Conservation (phyloP, 139 green algal genomes). For the Chlamydomonas eustigma region DNA sequence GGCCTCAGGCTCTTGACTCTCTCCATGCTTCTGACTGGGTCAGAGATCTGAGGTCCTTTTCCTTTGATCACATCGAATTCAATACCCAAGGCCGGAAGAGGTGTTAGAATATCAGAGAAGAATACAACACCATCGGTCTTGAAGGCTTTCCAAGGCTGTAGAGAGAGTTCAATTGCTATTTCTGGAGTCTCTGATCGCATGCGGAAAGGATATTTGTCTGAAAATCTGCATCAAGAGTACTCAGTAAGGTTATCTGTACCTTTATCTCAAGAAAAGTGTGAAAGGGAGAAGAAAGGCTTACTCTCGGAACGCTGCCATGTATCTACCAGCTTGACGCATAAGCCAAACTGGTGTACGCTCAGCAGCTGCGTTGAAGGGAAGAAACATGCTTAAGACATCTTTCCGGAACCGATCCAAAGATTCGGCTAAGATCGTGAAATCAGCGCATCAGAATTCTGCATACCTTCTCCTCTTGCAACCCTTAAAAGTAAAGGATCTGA, state of each 20-base stretch:
- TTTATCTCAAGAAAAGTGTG: background rate
- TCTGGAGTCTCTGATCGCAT: conserved; percentile 92
- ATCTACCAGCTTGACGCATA: conserved; percentile 97
- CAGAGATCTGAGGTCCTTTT: conserved; percentile 55
- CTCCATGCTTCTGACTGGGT: conserved; percentile 45
- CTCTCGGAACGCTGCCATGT: conserved; percentile 97
- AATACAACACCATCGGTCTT: conserved; percentile 96
- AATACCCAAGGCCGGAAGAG: conserved; percentile 91
- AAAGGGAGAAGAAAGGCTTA: conserved; percentile 12
- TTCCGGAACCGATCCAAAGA: background rate
- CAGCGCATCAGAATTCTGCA: background rate
- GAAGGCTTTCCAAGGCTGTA: conserved; percentile 93
- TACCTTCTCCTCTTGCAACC: conserved; percentile 10
- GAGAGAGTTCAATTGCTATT: conserved; percentile 77
- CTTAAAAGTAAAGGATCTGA: conserved; percentile 1
- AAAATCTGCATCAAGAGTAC: conserved; percentile 59
- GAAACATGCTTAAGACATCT: background rate
- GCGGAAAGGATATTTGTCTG: conserved; percentile 88
- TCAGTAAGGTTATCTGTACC: background rate
- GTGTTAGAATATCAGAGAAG: conserved; percentile 98
- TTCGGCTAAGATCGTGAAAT: background rate
- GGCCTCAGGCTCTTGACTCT: conserved; percentile 13
- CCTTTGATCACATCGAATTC: conserved; percentile 98
- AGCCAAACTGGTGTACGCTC: conserved; percentile 94
- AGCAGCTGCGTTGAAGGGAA: background rate